phyloP scores from a whole-genome alignment of 2,329 filamentous ascomycete species.

The Arthroderma sp. region DNA sequence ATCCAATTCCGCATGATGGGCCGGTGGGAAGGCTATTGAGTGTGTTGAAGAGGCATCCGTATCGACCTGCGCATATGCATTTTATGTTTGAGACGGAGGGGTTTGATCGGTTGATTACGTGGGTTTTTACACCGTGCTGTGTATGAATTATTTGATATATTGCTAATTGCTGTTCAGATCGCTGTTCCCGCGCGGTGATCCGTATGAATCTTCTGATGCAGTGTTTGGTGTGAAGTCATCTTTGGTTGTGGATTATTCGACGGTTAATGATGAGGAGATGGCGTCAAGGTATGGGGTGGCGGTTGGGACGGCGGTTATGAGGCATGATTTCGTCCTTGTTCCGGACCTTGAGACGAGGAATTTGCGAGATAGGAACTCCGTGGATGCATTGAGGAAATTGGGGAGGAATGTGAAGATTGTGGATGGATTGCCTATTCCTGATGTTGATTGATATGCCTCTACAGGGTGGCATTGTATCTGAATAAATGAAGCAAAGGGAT shows the following conservation, averaged over 20 bases:
- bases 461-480: too few species aligned
- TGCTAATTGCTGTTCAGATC: constrained; percentile 38
- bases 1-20: constrained; percentile 73
- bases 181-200: constrained; percentile 63
- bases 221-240: constrained; percentile 81
- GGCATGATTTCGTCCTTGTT: constrained; percentile 67
- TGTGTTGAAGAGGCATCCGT: constrained; percentile 58
- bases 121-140: constrained; percentile 25
- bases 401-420: constrained; percentile 59
- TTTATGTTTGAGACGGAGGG: constrained; percentile 78
- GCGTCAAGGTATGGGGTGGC: constrained; percentile 49
- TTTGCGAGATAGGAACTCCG: constrained; percentile 53
- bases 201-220: constrained; percentile 70
- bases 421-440: constrained; percentile 63
- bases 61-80: constrained; percentile 66
- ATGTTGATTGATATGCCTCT: constrained; percentile 37
- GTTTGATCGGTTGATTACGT: constrained; percentile 74
- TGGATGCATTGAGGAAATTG: constrained; percentile 52
- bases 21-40: constrained; percentile 63
- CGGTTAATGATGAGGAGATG: constrained; percentile 38
- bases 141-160: neutral
- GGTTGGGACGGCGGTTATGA: constrained; percentile 50
- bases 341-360: constrained; percentile 54
- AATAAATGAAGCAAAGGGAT: too few species aligned
- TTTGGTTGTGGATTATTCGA: constrained; percentile 52